phyloP scores from a whole-genome alignment of 202 grass and related monocot species.

The Panicum virgatum region DNA sequence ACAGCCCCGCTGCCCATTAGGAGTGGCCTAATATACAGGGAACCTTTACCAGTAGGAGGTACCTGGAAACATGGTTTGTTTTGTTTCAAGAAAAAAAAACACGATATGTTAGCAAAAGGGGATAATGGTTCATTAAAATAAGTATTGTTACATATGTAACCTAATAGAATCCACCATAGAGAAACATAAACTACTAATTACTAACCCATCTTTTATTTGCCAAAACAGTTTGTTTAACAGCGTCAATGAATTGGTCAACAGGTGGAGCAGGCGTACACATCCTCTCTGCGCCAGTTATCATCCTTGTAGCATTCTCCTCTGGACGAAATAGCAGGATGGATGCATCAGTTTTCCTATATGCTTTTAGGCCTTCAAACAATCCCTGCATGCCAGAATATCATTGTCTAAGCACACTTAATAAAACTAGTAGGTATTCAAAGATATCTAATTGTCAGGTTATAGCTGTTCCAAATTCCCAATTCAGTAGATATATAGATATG shows the following conservation, averaged over 20 bases:
- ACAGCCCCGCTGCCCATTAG: conserved; percentile 84
- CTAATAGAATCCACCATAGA: not conserved
- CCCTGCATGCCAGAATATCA: conserved; percentile 44
- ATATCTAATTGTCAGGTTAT: too few species aligned
- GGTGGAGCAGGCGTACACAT: conserved; percentile 90
- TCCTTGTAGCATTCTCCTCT: conserved; percentile 78
- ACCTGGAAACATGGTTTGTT: conserved; percentile 49
- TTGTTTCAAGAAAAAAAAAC: not conserved
- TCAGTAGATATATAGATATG: not conserved
- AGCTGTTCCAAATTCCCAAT: not conserved
- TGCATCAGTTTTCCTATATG: conserved; percentile 85
- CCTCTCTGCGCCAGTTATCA: conserved; percentile 80
- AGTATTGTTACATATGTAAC: not conserved
- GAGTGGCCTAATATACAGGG: conserved; percentile 85
- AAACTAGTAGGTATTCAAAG: too few species aligned
- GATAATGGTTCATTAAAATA: not conserved
- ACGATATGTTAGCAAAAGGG: not conserved
- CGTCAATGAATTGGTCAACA: conserved; percentile 73
- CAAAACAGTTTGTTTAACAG: conserved; percentile 81
- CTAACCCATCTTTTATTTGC: conserved; percentile 86
- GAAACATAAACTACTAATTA: not conserved
- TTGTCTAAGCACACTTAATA: not conserved
- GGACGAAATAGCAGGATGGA: conserved; percentile 81
- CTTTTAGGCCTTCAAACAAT: conserved; percentile 88
- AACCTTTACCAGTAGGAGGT: conserved; percentile 86